Base-by-base conservation (phyloP, 495 filamentous ascomycete species). In the Darksidea phi region DNA sequence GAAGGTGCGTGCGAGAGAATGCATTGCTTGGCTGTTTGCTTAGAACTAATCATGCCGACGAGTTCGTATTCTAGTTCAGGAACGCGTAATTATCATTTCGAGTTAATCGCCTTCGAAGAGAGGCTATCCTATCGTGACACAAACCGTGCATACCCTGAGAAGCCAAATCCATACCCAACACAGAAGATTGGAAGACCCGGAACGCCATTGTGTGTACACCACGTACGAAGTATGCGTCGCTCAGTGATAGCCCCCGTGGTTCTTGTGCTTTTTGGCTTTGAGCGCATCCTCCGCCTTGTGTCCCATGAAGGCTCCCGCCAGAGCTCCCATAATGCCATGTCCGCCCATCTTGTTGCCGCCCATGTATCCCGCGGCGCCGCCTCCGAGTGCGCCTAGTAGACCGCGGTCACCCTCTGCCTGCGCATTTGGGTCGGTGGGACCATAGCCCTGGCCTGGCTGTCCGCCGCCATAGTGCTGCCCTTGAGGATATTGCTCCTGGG, bases 201-300 rank as follows among this genome's bases (percentile, higher is more conserved):
- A 58, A 58, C 55, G 55, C 55, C 55, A 34, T 38, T 7, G 38
- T 20, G n/a, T 15, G 28, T 24, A n/a, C 13, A 20, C 6, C n/a
- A 13, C 3, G 37, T 2, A 13, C 5, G 26, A 17, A 28, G n/a
- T 4, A 2, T 5, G 41, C 8, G 13, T 37, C 26, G 41, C 15
- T 60, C 55, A 66, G 21, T 66, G 34, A 25, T 63, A 63, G 13
- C 60, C 60, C 7, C 59, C 59, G 12, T n/a, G n/a, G n/a, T 55
- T 56, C 13, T 51, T 49, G 18, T 61, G 64, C 53, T 68, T 68
- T 43, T 62, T 59, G 15, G 68, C 48, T 72, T 76, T 76, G 53
- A 58, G 63, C 45, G 67, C 67, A 54, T 76, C 73, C 55, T 76
- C 72, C 13, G 73, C 62, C 65, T 76, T 76, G 65, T 63, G 67